Percentiles rank a stretch among this genome's conserved stretches.
phyloP scores from a whole-genome alignment of 2,329 filamentous ascomycete genomes.

The Pseudogymnoascus sp. region DNA sequence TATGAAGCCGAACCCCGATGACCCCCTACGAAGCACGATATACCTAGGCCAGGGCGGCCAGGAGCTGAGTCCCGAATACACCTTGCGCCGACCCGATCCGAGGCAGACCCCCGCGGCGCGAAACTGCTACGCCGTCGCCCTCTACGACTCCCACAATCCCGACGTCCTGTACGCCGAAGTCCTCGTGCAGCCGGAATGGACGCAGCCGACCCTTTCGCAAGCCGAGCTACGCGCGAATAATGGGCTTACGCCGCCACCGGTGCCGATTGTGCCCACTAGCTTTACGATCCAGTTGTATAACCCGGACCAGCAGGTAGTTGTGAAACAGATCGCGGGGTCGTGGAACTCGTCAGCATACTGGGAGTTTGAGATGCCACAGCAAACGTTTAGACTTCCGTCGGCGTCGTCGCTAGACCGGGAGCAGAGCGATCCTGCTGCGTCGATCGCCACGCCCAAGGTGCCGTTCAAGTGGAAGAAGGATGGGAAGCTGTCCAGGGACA shows the following conservation, averaged over 20 bases:
- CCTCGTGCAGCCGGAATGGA: slow-evolving; percentile 74
- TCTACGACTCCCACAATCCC: slow-evolving; percentile 72
- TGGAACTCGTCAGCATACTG: slow-evolving; percentile 77
- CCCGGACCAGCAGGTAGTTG: slow-evolving; percentile 70
- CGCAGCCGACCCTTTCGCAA: slow-evolving; percentile 69
- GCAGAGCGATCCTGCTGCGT: slow-evolving; percentile 47
- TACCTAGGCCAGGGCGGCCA: slow-evolving; percentile 63
- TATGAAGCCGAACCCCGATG: slow-evolving; percentile 42
- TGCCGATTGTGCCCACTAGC: slow-evolving; percentile 64
- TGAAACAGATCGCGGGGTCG: slow-evolving; percentile 62
- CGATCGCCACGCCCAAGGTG: slow-evolving; percentile 59
- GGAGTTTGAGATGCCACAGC: slow-evolving; percentile 87
- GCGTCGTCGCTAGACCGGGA: slow-evolving; percentile 68
- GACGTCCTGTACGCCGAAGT: slow-evolving; percentile 85
- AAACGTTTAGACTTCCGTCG: slow-evolving; percentile 73
- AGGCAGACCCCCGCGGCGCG: slow-evolving; percentile 52
- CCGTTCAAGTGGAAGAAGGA: slow-evolving; percentile 87
- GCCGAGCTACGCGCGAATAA: slow-evolving; percentile 69
- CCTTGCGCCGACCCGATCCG: slow-evolving; percentile 69
- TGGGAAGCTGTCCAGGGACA: slow-evolving; percentile 73
- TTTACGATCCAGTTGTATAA: slow-evolving; percentile 91
- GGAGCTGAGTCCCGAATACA: slow-evolving; percentile 70
- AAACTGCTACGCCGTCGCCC: slow-evolving; percentile 78
- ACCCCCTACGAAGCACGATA: slow-evolving; percentile 46
- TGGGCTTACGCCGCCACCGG: slow-evolving; percentile 54